These are phyloP conservation scores for Stylosanthes scabra DNA, from an alignment of 331 rosid species.

Conservation along the genomic window DNA sequence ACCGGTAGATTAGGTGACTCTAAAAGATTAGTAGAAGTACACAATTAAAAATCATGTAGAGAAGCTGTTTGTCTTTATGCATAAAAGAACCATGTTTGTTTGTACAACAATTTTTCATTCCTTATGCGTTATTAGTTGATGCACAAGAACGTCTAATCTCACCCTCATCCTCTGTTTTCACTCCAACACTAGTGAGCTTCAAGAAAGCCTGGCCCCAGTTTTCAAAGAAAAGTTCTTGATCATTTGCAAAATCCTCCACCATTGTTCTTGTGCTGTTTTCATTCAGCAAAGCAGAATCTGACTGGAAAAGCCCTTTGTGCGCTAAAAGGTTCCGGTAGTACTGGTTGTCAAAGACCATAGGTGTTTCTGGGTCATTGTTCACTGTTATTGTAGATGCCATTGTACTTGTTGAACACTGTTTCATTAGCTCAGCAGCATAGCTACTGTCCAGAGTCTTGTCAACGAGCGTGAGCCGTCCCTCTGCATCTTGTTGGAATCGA, in stretches of 20 bases:
- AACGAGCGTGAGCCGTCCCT: constrained; percentile 57
- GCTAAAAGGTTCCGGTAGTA: constrained; percentile 63
- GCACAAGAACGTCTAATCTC: constrained; percentile 74
- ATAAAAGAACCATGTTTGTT: neutral
- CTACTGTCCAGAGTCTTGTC: constrained; percentile 64
- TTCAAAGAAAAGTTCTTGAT: constrained; percentile 63
- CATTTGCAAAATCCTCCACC: constrained; percentile 62
- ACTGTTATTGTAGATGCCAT: constrained; percentile 58
- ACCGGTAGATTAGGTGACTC: too few species aligned
- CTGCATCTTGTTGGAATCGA: constrained; percentile 61
- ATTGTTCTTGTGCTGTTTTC: constrained; percentile 54
- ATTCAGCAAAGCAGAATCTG: constrained; percentile 68
- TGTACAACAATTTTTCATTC: neutral
- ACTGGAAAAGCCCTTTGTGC: constrained; percentile 75
- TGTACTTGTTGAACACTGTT: constrained; percentile 56
- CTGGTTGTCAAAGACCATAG: constrained; percentile 72
- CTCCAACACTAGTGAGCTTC: constrained; percentile 70
- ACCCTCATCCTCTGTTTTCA: constrained; percentile 67
- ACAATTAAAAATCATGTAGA: constrained; percentile 8
- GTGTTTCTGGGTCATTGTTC: constrained; percentile 72
- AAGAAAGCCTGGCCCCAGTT: constrained; percentile 72
- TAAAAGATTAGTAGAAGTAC: too few species aligned
- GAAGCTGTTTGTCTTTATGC: neutral
- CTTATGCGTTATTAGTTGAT: constrained; percentile 49
- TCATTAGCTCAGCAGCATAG: constrained; percentile 69